A percentile compares a stretch with the other conserved stretches of the same genome.
phyloP scores from a whole-genome alignment of 345 rosid species.

The Euphorbia peplus region DNA sequence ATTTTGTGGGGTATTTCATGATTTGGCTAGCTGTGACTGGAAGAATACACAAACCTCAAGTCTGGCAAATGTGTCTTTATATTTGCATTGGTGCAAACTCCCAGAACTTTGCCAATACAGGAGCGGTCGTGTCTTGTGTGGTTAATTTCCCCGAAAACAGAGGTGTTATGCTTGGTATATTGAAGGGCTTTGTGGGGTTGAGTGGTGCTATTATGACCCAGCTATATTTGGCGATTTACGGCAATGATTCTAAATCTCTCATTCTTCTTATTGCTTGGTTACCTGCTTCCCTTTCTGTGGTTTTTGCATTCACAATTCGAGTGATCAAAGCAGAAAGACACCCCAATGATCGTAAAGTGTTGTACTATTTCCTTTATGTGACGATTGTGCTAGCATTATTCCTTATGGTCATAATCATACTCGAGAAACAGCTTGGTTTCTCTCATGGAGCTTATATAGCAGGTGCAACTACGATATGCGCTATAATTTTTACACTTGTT shows the following conservation, averaged over 20 bases:
- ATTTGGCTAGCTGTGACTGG: slow-evolving; percentile 75
- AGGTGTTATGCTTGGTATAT: slow-evolving; percentile 72
- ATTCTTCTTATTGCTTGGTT: slow-evolving; percentile 80
- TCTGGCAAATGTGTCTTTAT: slow-evolving; percentile 87
- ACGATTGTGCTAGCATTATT: slow-evolving; percentile 67
- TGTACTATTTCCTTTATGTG: slow-evolving; percentile 54
- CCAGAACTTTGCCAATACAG: slow-evolving; percentile 83
- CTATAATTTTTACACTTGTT: slow-evolving; percentile 64
- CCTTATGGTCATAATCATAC: slow-evolving; percentile 57
- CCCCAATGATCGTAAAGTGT: slow-evolving; percentile 54
- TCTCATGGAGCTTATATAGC: slow-evolving; percentile 46
- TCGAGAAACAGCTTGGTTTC: slow-evolving; percentile 51
- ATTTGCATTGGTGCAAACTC: slow-evolving; percentile 83
- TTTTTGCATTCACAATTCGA: slow-evolving; percentile 67
- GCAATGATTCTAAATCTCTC: slow-evolving; percentile 65
- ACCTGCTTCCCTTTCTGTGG: slow-evolving; percentile 69
- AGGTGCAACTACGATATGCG: slow-evolving; percentile 41
- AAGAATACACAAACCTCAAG: slow-evolving; percentile 53
- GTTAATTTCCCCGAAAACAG: slow-evolving; percentile 85
- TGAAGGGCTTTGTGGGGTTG: slow-evolving; percentile 78
- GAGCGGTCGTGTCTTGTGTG: slow-evolving; percentile 80
- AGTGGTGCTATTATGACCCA: slow-evolving; percentile 89
- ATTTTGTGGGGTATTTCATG: slow-evolving; percentile 79
- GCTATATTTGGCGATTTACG: slow-evolving; percentile 74
- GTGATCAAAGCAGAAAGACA: slow-evolving; percentile 44